phyloP scores from a whole-genome alignment of 2,329 filamentous ascomycete species.

The Microsporum canis region DNA sequence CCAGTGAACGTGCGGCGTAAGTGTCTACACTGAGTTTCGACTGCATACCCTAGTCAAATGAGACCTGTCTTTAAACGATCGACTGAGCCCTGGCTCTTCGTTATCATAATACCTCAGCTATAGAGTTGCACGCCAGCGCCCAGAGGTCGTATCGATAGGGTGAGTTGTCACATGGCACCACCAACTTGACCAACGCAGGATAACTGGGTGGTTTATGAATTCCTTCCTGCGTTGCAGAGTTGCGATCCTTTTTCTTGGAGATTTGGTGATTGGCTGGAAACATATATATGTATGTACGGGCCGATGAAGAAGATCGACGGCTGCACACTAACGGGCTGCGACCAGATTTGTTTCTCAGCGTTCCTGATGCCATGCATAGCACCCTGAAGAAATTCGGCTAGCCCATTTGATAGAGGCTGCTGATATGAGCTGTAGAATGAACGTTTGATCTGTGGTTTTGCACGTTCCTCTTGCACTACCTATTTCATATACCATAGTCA shows the following conservation, averaged over 20 bases:
- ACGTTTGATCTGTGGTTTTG: neutral
- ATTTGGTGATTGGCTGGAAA: neutral
- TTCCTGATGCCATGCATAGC: neutral
- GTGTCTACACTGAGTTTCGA: neutral
- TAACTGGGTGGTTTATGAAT: neutral
- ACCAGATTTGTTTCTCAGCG: neutral
- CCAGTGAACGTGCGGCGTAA: neutral
- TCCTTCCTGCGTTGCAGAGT: neutral
- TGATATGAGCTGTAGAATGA: neutral
- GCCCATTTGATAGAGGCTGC: neutral
- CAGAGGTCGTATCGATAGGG: conserved; percentile 1
- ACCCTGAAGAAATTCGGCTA: neutral
- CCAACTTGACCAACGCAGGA: neutral
- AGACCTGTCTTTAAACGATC: conserved; percentile 3
- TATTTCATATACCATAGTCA: neutral
- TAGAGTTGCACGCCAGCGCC: conserved; percentile 4
- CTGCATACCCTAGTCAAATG: neutral
- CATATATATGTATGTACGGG: neutral
- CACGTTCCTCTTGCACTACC: conserved; percentile 1
- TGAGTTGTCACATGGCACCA: conserved; percentile 4
- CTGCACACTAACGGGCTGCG: neutral
- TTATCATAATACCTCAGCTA: neutral
- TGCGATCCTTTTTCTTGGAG: neutral
- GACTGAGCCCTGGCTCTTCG: neutral
- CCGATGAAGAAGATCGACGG: neutral